Base-by-base conservation (phyloP, 768 basidiomycete species). In the Rhodosporidiobolus odoratus region DNA sequence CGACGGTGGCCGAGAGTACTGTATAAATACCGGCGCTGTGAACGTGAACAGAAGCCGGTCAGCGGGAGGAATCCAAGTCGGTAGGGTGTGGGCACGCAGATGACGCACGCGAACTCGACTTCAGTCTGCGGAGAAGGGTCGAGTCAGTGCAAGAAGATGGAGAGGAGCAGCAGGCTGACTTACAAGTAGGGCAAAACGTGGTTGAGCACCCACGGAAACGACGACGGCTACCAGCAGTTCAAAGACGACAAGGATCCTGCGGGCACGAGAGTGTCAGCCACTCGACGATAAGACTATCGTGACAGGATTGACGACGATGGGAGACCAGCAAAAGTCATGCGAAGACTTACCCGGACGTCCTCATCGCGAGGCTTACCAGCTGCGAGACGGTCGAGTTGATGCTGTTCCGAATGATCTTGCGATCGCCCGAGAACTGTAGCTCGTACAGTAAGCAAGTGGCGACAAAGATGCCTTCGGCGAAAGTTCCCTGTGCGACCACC, bases 211-310 rank as follows among this genome's bases (percentile, higher is more conserved):
- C 12, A 70, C 47, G 10, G 63, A 61, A 23, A 70, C 63, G 34
- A 60, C 41, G 43, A 70, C 52, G 3, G 69, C 69, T 23, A 65
- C 69, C 15, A 70, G 32, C 7, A 70, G 45, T 52, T 70, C 69
- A 19, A 70, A 70, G 27, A 70, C 23, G 52, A 70, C 54, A 21
- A 70, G 59, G 63, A 70, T 41, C 10, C 61, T 62, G 47, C 47
- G 12, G 19, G 37, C 2, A 10, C 7, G 2, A 12, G 54, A 8
- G 34, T 21, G 34, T 37, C 54, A 37, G 27, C 32, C 54, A 12
- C 43, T 43, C 21, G n/a, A n/a, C n/a, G n/a, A n/a, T n/a, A n/a
- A n/a, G n/a, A n/a, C n/a, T n/a, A n/a, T n/a, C n/a, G n/a, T n/a
- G n/a, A n/a, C n/a, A n/a, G n/a, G n/a, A n/a, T n/a, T n/a, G n/a